A percentile compares a stretch with the other conserved stretches of the same genome.
Conservation (phyloP, 495 filamentous ascomycete species). For the Lepraria neglecta region DNA sequence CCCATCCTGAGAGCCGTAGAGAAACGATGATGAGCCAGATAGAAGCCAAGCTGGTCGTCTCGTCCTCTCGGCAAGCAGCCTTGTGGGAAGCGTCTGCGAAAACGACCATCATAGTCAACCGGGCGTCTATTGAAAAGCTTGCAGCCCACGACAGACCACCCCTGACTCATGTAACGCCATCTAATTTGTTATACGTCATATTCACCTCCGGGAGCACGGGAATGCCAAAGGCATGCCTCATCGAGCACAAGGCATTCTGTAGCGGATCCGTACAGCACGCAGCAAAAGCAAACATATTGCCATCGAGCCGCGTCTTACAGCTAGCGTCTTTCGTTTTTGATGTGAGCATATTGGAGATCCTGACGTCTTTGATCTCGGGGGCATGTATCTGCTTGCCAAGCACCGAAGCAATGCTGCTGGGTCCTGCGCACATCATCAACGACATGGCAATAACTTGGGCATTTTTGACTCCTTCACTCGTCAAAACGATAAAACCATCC, state of each 20-base stretch:
- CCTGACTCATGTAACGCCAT: slow-evolving; percentile 11
- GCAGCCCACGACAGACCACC: slow-evolving; percentile 24
- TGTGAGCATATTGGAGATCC: slow-evolving; percentile 46
- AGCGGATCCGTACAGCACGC: background rate
- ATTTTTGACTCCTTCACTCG: slow-evolving; percentile 48
- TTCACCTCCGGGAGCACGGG: slow-evolving; percentile 50
- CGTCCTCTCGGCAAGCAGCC: slow-evolving; percentile 32
- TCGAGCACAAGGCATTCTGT: slow-evolving; percentile 40
- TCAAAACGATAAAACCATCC: slow-evolving; percentile 39
- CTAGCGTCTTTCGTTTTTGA: slow-evolving; percentile 50
- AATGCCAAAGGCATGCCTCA: slow-evolving; percentile 44
- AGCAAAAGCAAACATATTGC: background rate
- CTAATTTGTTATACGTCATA: slow-evolving; percentile 43
- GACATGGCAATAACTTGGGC: slow-evolving; percentile 43
- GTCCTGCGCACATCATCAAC: slow-evolving; percentile 46
- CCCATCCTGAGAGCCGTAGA: slow-evolving; percentile 40
- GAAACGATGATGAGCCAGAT: slow-evolving; percentile 41
- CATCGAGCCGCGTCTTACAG: slow-evolving; percentile 40
- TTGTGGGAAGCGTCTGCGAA: slow-evolving; percentile 11
- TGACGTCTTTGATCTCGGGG: slow-evolving; percentile 42
- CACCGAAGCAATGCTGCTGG: slow-evolving; percentile 39
- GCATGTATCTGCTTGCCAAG: slow-evolving; percentile 46
- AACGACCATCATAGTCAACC: slow-evolving; percentile 29
- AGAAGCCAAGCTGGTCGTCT: slow-evolving; percentile 39
- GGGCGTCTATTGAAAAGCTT: slow-evolving; percentile 31